Evolutionary conservation across 352 stramenopile genomes (phyloP).

Genomic region (Plasmopara viticola): DNA sequence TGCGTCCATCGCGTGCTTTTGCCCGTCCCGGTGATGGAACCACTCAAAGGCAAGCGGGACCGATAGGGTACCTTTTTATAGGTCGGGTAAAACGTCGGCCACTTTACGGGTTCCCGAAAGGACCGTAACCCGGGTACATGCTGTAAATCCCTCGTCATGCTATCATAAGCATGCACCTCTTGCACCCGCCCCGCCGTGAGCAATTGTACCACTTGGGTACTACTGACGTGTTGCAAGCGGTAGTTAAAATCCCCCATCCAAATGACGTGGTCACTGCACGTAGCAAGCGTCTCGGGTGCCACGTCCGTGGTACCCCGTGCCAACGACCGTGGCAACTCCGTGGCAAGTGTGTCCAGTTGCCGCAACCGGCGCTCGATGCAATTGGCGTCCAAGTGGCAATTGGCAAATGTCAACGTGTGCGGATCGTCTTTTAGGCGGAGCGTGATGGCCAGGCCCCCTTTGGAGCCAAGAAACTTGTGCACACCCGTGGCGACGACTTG

Average conservation of each 20-base stretch:
- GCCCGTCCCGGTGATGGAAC: conserved; percentile 18
- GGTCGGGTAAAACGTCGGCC: conserved; percentile 67
- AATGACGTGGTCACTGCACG: conserved; percentile 64
- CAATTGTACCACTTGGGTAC: conserved; percentile 39
- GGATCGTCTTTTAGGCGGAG: conserved; percentile 36
- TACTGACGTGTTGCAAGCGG: conserved; percentile 44
- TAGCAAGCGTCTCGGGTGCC: conserved; percentile 24
- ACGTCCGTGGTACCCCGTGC: conserved; percentile 3
- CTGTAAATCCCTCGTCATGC: conserved; percentile 48
- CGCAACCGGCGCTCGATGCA: conserved; percentile 36
- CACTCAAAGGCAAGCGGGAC: conserved; percentile 19
- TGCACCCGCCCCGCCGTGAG: conserved; percentile 34
- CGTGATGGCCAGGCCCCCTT: conserved; percentile 52
- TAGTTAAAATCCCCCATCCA: conserved; percentile 85
- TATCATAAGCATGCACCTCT: conserved; percentile 71
- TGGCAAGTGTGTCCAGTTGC: conserved; percentile 46
- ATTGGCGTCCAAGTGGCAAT: conserved; percentile 69
- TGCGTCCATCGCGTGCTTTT: conserved; percentile 39
- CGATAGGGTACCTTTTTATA: conserved; percentile 66
- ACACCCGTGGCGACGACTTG: conserved; percentile 40
- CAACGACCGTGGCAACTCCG: conserved; percentile 41
- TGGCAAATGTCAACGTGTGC: conserved; percentile 59
- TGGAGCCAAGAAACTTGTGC: conserved; percentile 63
- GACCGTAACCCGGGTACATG: conserved; percentile 26
- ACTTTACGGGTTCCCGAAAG: conserved; percentile 56